A percentile compares a stretch with the other conserved stretches of the same genome.
Evolutionary conservation across 2,329 filamentous ascomycete genomes (phyloP).

Genomic region (Aureobasidium lini): DNA sequence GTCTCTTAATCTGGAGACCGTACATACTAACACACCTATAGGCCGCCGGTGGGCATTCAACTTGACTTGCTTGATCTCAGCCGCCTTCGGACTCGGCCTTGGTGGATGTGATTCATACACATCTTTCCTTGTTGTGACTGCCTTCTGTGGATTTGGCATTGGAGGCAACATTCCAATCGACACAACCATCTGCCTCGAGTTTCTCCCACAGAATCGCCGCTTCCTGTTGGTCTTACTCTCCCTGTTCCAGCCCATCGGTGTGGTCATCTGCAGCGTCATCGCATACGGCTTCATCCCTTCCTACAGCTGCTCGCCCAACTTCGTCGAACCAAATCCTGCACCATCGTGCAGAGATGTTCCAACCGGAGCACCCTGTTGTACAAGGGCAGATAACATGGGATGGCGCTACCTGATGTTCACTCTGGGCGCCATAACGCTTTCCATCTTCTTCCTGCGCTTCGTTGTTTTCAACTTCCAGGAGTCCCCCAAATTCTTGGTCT

Average conservation of each 20-base stretch:
- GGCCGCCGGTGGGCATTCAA: conserved; percentile 51
- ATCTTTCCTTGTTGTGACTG: conserved; percentile 48
- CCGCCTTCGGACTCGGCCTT: conserved; percentile 46
- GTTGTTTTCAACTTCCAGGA: conserved; percentile 50
- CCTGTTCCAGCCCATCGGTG: conserved; percentile 49
- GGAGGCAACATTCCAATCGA: conserved; percentile 51
- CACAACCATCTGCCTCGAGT: conserved; percentile 49
- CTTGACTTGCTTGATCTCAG: conserved; percentile 47
- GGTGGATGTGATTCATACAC: conserved; percentile 44
- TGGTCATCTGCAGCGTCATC: conserved; percentile 44
- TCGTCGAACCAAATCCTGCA: conserved; percentile 35
- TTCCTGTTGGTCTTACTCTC: conserved; percentile 47
- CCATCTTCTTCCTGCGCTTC: conserved; percentile 46
- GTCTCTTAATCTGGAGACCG: background rate
- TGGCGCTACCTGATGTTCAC: conserved; percentile 39
- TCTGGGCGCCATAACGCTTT: conserved; percentile 33
- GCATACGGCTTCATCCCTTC: conserved; percentile 48
- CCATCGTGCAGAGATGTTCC: conserved; percentile 35
- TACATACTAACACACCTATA: conserved; percentile 15
- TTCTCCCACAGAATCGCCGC: conserved; percentile 46
- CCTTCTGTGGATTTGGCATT: conserved; percentile 42
- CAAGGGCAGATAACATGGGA: conserved; percentile 33
- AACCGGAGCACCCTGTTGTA: conserved; percentile 30
- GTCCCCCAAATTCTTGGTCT: conserved; percentile 53
- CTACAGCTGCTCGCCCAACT: conserved; percentile 46